Evolutionary conservation across 768 basidiomycete species (phyloP).

Genomic region (Boletus eberwhitei): DNA sequence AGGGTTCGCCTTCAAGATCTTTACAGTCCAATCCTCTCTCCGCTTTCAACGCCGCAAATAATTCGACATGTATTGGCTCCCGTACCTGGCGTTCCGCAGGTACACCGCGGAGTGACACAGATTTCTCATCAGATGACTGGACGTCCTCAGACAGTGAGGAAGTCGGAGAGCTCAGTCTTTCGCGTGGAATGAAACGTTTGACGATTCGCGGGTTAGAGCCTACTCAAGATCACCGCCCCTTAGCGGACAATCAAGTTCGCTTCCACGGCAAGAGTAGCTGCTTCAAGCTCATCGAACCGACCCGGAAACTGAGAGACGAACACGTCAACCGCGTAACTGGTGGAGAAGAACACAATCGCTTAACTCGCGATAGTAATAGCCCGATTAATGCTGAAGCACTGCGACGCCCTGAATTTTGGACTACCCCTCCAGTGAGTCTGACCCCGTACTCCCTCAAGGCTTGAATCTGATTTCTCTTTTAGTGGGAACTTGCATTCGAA

Average conservation of each 20-base stretch:
- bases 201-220: slow-evolving; percentile 37
- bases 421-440: slow-evolving; percentile 48
- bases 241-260: slow-evolving; percentile 41
- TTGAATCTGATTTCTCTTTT: neutral
- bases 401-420: slow-evolving; percentile 54
- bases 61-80: slow-evolving; percentile 5
- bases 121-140: slow-evolving; percentile 26
- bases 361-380: slow-evolving; percentile 18
- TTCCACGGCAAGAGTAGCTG: slow-evolving; percentile 65
- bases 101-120: slow-evolving; percentile 26
- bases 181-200: slow-evolving; percentile 37
- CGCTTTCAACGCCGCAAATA: slow-evolving; percentile 2
- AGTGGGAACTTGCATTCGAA: slow-evolving; percentile 65
- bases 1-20: slow-evolving; percentile 8
- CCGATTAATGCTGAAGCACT: slow-evolving; percentile 20
- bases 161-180: slow-evolving; percentile 38
- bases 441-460: neutral
- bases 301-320: slow-evolving; percentile 50
- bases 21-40: slow-evolving; percentile 6
- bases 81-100: slow-evolving; percentile 15
- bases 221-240: slow-evolving; percentile 31
- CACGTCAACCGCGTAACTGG: slow-evolving; percentile 40
- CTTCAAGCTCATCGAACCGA: slow-evolving; percentile 51
- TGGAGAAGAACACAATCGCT: slow-evolving; percentile 13
- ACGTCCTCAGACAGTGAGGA: slow-evolving; percentile 37